Evolutionary conservation across 176 grass and related monocot species (phyloP).

Genomic region (Hordeum vulgare): DNA sequence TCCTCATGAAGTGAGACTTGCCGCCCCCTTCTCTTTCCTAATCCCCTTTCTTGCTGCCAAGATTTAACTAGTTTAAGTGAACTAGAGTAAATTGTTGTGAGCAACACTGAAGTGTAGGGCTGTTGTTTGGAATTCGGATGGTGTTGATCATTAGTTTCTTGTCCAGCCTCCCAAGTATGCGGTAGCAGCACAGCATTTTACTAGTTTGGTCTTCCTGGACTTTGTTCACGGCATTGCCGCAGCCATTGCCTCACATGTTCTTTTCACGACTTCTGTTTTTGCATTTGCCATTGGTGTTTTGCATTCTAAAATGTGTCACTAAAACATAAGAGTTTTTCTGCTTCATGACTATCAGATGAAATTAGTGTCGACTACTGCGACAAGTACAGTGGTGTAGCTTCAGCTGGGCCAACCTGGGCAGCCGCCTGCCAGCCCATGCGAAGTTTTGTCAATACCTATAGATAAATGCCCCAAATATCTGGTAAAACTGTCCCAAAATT

Average conservation of each 20-base stretch:
- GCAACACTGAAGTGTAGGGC: neutral
- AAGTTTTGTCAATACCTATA: no score
- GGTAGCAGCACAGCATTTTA: neutral
- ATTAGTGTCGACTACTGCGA: neutral
- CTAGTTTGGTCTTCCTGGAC: neutral
- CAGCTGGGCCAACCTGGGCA: no score
- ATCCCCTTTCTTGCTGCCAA: neutral
- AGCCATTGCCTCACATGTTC: neutral
- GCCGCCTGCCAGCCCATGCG: no score
- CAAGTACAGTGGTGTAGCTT: no score
- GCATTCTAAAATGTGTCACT: neutral
- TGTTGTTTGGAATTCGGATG: neutral
- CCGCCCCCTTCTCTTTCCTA: neutral
- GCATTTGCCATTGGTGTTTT: neutral
- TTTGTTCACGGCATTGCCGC: neutral
- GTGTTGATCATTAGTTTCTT: neutral
- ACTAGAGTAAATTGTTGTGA: neutral
- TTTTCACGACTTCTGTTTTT: neutral
- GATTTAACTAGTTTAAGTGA: neutral
- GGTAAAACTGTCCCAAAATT: no score
- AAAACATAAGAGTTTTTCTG: neutral
- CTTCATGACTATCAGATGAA: no score
- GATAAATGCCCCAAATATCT: no score
- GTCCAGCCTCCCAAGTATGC: neutral
- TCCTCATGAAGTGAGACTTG: slow-evolving; percentile 86